A percentile compares a stretch with the other conserved stretches of the same genome.
Conservation (phyloP, 2,329 filamentous ascomycete genomes). For the Stromatinia cepivora region DNA sequence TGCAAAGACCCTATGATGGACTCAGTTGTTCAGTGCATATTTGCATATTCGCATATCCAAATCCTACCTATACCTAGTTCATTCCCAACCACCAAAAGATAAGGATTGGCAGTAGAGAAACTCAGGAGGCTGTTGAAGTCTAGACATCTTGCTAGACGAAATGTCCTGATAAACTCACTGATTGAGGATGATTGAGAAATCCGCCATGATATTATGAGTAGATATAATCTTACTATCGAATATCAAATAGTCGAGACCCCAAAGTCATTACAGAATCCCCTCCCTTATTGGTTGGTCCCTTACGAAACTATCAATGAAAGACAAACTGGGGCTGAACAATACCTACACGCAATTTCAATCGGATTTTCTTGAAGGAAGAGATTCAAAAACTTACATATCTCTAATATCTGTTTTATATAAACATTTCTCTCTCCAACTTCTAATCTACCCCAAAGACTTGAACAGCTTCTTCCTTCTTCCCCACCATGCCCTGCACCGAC, state of each 20-base stretch:
- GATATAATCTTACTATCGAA: not conserved
- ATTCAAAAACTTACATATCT: not conserved
- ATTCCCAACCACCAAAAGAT: not conserved
- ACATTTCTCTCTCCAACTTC: not conserved
- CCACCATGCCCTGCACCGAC: conserved; percentile 3
- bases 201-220: not conserved
- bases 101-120: not conserved
- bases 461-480: not conserved
- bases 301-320: not conserved
- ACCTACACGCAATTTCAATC: not conserved
- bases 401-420: not conserved
- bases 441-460: not conserved
- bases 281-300: not conserved
- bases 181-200: not conserved
- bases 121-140: not conserved
- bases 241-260: not conserved
- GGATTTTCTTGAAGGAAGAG: not conserved
- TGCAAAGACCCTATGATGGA: conserved; percentile 3
- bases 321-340: not conserved
- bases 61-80: not conserved
- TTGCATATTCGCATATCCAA: not conserved
- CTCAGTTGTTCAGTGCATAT: not conserved
- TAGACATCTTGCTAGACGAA: not conserved
- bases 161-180: not conserved
- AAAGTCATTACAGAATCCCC: not conserved